A percentile compares a stretch with the other conserved stretches of the same genome.
Conservation (phyloP, 352 stramenopile genomes). For the Globisporangium cystogenes region DNA sequence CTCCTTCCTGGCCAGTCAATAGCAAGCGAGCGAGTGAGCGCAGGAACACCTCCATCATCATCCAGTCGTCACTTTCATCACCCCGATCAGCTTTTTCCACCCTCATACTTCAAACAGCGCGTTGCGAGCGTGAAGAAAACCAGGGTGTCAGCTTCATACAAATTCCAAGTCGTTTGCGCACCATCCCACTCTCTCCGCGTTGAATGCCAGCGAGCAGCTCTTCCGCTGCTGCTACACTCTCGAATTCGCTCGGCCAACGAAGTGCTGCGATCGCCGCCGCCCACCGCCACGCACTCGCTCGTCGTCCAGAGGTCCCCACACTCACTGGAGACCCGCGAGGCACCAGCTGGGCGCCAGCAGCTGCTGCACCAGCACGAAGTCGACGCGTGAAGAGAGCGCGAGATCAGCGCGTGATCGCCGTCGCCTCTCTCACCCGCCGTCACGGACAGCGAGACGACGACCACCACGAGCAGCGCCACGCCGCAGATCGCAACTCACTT, state of each 20-base stretch:
- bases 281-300: too few species aligned
- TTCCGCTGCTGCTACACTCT: neutral
- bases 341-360: neutral
- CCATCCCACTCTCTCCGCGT: neutral
- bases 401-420: neutral
- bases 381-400: neutral
- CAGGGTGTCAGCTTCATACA: neutral
- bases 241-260: neutral
- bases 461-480: neutral
- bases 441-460: neutral
- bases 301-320: too few species aligned
- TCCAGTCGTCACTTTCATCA: neutral
- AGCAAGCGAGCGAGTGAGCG: neutral
- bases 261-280: too few species aligned
- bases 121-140: neutral
- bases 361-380: neutral
- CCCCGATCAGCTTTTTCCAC: neutral
- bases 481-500: neutral
- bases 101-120: neutral
- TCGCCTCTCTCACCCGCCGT: neutral
- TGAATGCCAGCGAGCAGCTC: conserved; percentile 2
- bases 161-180: neutral
- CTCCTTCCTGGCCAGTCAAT: neutral
- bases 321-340: too few species aligned
- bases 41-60: too few species aligned